Evolutionary conservation across 768 basidiomycete genomes (phyloP).

Genomic region (Russula foetens): DNA sequence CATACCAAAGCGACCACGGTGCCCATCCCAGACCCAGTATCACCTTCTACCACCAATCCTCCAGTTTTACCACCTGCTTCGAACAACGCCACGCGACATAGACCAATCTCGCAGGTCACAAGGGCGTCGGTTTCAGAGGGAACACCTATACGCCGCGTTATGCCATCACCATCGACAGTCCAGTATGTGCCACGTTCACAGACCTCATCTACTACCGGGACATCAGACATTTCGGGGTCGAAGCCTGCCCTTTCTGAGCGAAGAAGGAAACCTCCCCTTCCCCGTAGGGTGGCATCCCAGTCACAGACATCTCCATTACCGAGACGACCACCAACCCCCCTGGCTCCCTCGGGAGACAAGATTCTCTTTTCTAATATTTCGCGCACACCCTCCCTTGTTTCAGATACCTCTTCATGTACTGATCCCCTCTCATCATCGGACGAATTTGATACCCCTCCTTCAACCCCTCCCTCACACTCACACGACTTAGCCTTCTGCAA

Average conservation of each 20-base stretch:
- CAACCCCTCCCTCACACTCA: neutral
- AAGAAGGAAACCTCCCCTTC: neutral
- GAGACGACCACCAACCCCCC: neutral
- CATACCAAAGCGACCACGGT: neutral
- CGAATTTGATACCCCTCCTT: conserved; percentile 20
- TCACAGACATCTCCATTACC: neutral
- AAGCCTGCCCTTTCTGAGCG: neutral
- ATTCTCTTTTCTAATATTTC: neutral
- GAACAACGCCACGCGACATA: too few species aligned
- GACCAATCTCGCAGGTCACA: too few species aligned
- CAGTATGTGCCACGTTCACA: neutral
- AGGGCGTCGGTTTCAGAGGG: neutral
- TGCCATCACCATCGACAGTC: neutral
- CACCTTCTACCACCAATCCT: neutral
- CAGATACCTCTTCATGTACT: neutral
- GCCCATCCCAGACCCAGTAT: neutral
- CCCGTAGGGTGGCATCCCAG: neutral
- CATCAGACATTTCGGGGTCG: neutral
- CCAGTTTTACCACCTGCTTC: too few species aligned
- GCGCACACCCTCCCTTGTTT: conserved; percentile 9
- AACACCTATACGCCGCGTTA: neutral
- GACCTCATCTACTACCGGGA: neutral
- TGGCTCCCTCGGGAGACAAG: neutral
- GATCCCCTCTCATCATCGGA: conserved; percentile 9
- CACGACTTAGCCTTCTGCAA: neutral